A percentile compares a stretch with the other conserved stretches of the same genome.
phyloP scores from a whole-genome alignment of 108 stramenopile genomes.

The Skeletonema potamos region DNA sequence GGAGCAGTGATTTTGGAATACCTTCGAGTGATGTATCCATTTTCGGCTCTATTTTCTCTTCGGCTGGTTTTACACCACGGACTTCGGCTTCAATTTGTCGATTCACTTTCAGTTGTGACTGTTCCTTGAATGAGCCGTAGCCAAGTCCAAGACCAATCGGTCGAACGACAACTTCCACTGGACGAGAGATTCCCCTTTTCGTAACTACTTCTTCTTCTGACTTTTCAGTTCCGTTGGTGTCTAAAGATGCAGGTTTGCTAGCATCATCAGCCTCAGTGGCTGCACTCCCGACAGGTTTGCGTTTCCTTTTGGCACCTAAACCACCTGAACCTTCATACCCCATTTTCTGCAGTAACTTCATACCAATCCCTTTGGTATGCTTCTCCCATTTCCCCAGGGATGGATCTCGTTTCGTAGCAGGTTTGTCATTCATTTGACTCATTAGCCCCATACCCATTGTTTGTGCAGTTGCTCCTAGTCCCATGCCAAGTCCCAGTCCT shows the following conservation, averaged over 20 bases:
- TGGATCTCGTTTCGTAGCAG: not conserved
- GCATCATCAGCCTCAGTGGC: conserved; percentile 9
- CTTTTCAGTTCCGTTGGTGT: not conserved
- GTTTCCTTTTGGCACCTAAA: conserved; percentile 69
- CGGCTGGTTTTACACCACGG: conserved; percentile 52
- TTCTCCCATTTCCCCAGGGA: conserved; percentile 80
- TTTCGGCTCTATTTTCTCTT: conserved; percentile 21
- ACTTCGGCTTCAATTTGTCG: conserved; percentile 81
- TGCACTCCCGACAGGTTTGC: not conserved
- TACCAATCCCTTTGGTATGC: conserved; percentile 95
- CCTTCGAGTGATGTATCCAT: conserved; percentile 19
- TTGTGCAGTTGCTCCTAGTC: not conserved
- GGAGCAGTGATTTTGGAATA: conserved; percentile 55
- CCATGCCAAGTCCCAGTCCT: not conserved
- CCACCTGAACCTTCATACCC: conserved; percentile 88
- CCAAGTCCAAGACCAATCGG: conserved; percentile 87
- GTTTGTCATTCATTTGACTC: not conserved
- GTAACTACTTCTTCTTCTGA: conserved; percentile 15
- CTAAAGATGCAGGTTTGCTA: not conserved
- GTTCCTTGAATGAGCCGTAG: conserved; percentile 87
- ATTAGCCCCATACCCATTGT: not conserved
- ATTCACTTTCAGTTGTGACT: conserved; percentile 72
- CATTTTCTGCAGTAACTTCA: conserved; percentile 89
- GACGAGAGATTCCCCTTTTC: conserved; percentile 75
- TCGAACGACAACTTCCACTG: conserved; percentile 92